Evolutionary conservation across 768 basidiomycete species (phyloP), one percentile per base, ranked within the genome.

Genomic region (Hypholoma sublateritium): DNA sequence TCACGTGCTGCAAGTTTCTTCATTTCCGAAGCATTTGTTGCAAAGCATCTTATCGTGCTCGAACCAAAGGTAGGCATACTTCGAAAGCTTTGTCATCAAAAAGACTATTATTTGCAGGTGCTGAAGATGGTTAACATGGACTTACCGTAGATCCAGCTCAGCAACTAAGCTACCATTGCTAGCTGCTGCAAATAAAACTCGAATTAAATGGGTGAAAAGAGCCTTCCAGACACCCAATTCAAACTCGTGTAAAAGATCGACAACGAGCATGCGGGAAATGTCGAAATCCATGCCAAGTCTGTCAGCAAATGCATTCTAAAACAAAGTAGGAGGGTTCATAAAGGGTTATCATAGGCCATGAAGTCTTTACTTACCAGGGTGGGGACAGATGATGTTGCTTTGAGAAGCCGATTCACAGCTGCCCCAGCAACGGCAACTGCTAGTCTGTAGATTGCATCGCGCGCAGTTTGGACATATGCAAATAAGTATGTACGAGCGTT

Each of bases 161-260:
- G 19, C 19, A 25, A 49, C 47, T 5, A 14, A 2, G 43, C 59
- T 43, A 50, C 14, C 7, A 41, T 22, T 7, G 32, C 21, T 5
- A 5, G 32, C 43, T 19, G 58, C 48, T 5, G 58, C 58, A 44
- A 49, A 49, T 19, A 59, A 41, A 6, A 55, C 45, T 14, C 58
- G 50, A 35, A 51, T 39, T 0, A 78, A 60, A 44, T 79, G 76
- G 0, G 63, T 67, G 25, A 80, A 72, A 1, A 75, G 34, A 0
- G 52, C 25, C 17, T 44, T 53, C 52, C 52, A 53, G 12, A 53
- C 52, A 22, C 52, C 52, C 6, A 53, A n/a, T 44, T 53, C 52
- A 17, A 53, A 53, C 17, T 53, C 52, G 36, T 53, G 52, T 17
- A 53, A 12, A 21, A 53, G 42, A 42, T 53, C 52, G 8, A 53